These are phyloP conservation scores for Huntiella decipiens DNA, from an alignment of 2,329 filamentous ascomycete species.

Conservation along the genomic window DNA sequence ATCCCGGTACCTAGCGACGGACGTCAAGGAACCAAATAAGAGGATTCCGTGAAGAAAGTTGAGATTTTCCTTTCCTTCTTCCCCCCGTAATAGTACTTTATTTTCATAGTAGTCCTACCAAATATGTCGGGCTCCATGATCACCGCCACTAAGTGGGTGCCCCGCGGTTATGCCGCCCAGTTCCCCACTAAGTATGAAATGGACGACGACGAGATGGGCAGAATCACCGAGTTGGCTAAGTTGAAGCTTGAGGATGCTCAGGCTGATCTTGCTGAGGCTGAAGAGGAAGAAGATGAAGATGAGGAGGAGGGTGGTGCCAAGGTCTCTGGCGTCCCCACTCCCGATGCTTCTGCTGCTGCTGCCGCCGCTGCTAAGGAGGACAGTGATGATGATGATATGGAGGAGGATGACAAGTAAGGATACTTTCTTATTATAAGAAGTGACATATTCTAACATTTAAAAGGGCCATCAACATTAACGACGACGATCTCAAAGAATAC, in stretches of 20 bases:
- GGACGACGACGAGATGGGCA: conserved; percentile 55
- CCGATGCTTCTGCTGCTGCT: background rate
- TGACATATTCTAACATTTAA: background rate
- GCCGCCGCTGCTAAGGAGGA: conserved; percentile 1
- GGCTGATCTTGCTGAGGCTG: conserved; percentile 47
- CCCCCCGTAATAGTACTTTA: no score
- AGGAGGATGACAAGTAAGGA: conserved; percentile 11
- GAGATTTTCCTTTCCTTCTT: conserved; percentile 1
- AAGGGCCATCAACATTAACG: conserved; percentile 30
- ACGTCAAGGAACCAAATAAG: background rate
- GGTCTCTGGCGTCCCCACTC: background rate
- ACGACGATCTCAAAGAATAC: conserved; percentile 90
- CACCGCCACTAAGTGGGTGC: conserved; percentile 57
- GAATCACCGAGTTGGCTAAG: conserved; percentile 56
- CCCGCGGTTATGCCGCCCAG: conserved; percentile 55
- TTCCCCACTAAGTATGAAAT: conserved; percentile 60
- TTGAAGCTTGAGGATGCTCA: conserved; percentile 81
- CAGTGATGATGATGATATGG: conserved; percentile 6
- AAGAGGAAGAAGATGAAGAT: conserved; percentile 17
- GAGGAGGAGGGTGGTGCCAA: conserved; percentile 15
- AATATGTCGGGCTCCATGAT: conserved; percentile 46
- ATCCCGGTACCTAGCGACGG: no score
- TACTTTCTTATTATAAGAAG: background rate
- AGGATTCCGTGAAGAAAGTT: background rate
- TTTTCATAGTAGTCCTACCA: conserved; percentile 13